Base-by-base conservation (phyloP, 2,329 filamentous ascomycete genomes). In the Colletotrichum cereale region DNA sequence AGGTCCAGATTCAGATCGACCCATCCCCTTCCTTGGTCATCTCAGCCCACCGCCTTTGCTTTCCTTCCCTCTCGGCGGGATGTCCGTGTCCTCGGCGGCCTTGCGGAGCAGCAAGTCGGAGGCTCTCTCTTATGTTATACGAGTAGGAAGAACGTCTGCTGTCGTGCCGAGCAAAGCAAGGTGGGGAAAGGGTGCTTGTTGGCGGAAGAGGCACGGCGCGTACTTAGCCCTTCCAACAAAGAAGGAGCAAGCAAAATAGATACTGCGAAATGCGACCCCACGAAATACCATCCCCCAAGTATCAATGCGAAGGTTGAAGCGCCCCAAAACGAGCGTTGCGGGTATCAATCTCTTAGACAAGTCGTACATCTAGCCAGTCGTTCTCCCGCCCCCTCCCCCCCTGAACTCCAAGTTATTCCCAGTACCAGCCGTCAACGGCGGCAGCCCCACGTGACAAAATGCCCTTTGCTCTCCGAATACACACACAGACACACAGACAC, bases 271-370 rank as follows among this genome's bases (percentile, higher is more conserved):
- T 63, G n/a, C 52, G 26, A 58, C 31, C 52, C 64, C 14, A 57
- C 34, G 58, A 62, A 62, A 42, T 58, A 38, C 66, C 52, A 42
- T 52, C 47, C 31, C 31, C 50, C 14, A 26, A 67, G 50, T 16
- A 21, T 26, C 48, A 34, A 18, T 14, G 8, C 14, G 42, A 47
- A 50, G 56, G 38, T 60, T 60, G 57, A 62, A 64, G 34, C 34
- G 65, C 69, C 69, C 50, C 64, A 64, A 66, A 73, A 34, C 40
- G 66, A 64, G 63, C 63, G 72, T 71, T 48, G 72, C 57, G 72
- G 72, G 72, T 74, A 74, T 71, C 66, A 65, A 60, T 63, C 55
- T 53, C 56, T 16, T 38, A 52, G 21, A 47, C 60, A 42, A 42
- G 14, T 56, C 48, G 24, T 55, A 62, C 67, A 73, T 42, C 18